Evolutionary conservation across 129 eudicot species (phyloP), one percentile per base, ranked within the genome.

Genomic region (Tagetes patula): DNA sequence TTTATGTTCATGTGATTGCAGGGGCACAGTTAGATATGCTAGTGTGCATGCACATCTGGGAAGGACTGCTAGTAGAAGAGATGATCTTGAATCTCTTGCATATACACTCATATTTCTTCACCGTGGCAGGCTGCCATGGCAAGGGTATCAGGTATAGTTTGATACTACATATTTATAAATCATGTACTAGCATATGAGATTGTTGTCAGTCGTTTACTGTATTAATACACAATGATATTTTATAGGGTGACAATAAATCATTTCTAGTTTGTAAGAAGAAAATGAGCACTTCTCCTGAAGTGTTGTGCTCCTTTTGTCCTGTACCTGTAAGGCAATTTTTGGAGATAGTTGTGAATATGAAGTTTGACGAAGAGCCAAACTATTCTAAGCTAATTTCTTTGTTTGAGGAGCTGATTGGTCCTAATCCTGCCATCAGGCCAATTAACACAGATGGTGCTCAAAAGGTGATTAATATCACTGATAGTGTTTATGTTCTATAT

Each of bases 31-130:
- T 56, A 81, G 96, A 42, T 90, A 90, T 82, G 96, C 95, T 48
- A 90, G 96, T 84, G 96, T 82, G 69, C 95, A 90, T 78, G 96
- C 96, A 65, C 96, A 90, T 71, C 67, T 90, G 63, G 96, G 96
- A 71, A 90, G 96, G 83, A 90, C 95, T 73, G 96, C 91, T 34
- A 90, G 96, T 75, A 82, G 96, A 63, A 85, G 96, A 83, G 96
- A 90, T 36, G 96, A 90, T 82, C 72, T 90, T 40, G 96, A 90
- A 77, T 90, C 96, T 67, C 96, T 90, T 77, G 96, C 96, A n/a
- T 90, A 90, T 63, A 90, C 96, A 1, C 91, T 90, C 60, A 83
- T 90, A 48, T 90, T 90, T 33, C 95, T 90, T 72, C 96, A 83
- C 52, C 83, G 84, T 67, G 96, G 96, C 77, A 79, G 96, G 80